These are phyloP conservation scores for Gaeumannomyces tritici DNA, from an alignment of 2,329 filamentous ascomycete genomes.

Conservation along the genomic window DNA sequence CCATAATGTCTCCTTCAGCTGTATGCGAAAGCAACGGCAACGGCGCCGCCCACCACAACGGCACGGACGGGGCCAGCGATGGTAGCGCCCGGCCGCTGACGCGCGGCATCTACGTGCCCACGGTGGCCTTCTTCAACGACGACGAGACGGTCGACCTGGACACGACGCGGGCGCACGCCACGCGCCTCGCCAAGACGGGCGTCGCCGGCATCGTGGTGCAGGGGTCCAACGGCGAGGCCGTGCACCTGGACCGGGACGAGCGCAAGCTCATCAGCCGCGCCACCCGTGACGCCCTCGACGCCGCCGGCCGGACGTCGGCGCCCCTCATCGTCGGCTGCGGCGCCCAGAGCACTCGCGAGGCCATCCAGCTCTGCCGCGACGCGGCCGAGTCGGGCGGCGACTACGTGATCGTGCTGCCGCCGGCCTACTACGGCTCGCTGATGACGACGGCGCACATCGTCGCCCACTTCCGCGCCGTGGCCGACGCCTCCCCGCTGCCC, in stretches of 20 bases:
- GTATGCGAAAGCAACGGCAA: not conserved
- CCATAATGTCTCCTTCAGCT: not conserved
- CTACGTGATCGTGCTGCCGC: constrained; percentile 58
- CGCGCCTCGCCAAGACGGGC: constrained; percentile 51
- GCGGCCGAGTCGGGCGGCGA: constrained; percentile 55
- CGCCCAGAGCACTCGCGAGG: constrained; percentile 57
- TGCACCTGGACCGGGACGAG: constrained; percentile 58
- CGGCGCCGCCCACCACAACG: not conserved
- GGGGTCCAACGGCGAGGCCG: constrained; percentile 66
- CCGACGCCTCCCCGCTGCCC: constrained; percentile 46
- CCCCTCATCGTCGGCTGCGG: constrained; percentile 63
- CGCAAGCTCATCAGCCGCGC: constrained; percentile 51
- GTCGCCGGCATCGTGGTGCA: constrained; percentile 60
- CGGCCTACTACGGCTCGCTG: constrained; percentile 56
- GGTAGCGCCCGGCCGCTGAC: not conserved
- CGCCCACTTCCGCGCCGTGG: constrained; percentile 53
- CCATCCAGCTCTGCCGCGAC: constrained; percentile 55
- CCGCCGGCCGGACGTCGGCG: constrained; percentile 24
- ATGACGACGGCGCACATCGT: constrained; percentile 47
- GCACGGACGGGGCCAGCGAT: not conserved
- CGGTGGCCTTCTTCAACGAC: constrained; percentile 50
- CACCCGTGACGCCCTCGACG: constrained; percentile 45
- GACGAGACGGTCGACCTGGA: constrained; percentile 46
- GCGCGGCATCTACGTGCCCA: constrained; percentile 49
- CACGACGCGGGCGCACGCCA: constrained; percentile 39